These are phyloP conservation scores for Talaromyces sp. DNA, from an alignment of 2,329 filamentous ascomycete genomes.

Conservation along the genomic window DNA sequence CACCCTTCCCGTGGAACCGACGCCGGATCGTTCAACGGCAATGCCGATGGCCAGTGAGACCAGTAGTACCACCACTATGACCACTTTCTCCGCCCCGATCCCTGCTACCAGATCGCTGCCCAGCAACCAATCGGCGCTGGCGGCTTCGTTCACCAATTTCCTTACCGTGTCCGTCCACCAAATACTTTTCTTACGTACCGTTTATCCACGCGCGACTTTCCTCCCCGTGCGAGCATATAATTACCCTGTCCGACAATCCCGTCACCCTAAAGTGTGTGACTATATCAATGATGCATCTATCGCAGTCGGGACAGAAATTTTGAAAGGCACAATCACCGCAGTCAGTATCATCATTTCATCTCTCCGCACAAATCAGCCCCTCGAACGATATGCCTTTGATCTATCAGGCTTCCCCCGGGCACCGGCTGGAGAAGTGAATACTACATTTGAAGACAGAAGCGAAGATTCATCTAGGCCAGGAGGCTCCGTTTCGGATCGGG, in stretches of 20 bases:
- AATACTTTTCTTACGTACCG: conserved; percentile 76
- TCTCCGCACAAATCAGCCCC: conserved; percentile 52
- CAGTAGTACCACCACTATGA: conserved; percentile 44
- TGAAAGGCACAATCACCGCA: conserved; percentile 58
- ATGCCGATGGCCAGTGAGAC: conserved; percentile 48
- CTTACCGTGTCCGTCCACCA: conserved; percentile 82
- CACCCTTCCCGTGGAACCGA: conserved; percentile 39
- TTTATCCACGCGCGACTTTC: conserved; percentile 80
- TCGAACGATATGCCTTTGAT: conserved; percentile 65
- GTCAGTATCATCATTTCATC: conserved; percentile 61
- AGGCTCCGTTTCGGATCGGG: conserved; percentile 29
- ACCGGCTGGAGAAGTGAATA: conserved; percentile 50
- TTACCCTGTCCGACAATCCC: conserved; percentile 79
- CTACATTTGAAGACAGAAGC: conserved; percentile 51
- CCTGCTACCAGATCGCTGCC: conserved; percentile 46
- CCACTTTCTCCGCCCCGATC: conserved; percentile 44
- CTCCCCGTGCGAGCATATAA: conserved; percentile 79
- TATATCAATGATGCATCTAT: conserved; percentile 83
- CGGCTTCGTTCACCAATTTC: conserved; percentile 75
- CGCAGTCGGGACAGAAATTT: conserved; percentile 70
- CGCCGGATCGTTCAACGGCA: conserved; percentile 35
- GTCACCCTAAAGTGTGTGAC: conserved; percentile 80
- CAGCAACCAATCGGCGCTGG: conserved; percentile 60
- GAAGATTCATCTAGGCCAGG: conserved; percentile 38
- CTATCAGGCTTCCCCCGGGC: conserved; percentile 59